Base-by-base conservation (phyloP, 495 filamentous ascomycete species). In the Chaetomidium leptoderma region DNA sequence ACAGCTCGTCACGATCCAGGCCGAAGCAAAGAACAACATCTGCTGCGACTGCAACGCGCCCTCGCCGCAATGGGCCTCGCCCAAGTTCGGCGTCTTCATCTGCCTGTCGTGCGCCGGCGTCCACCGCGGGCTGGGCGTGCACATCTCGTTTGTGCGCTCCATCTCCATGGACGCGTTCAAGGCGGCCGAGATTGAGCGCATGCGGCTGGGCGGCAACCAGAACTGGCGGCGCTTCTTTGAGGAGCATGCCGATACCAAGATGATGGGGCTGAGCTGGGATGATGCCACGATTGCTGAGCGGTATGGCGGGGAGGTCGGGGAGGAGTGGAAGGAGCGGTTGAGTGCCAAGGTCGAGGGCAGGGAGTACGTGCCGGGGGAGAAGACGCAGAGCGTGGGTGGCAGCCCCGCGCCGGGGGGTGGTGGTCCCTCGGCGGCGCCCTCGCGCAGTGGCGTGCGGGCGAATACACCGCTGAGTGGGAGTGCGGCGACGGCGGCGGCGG, bases 91-190 rank as follows among this genome's bases (percentile, higher is more conserved):
- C 57, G 88, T 95, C 72, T 98, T 98, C 74, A 96, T 97, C 76
- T 98, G 93, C 74, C 85, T 98, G 42, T 89, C 85, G 58, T 98
- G 93, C 76, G 93, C 93, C 47, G 93, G 93, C 60, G 89, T 91
- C 27, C 93, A 98, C 76, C 88, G 93, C 63, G 89, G 90, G 3
- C 82, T 98, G 16, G 93, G 93, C 51, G 93, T 98, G 27, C 93
- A 98, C 77, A 96, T 98, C 67, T 96, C 91, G 67, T 98, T 98
- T 75, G 90, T 98, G 53, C 87, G 93, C 60, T 89, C 84, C 58
- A 90, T 97, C 61, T 95, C 89, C 45, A 98, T 98, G 93, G 93
- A 98, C 78, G 88, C 89, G 56, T 97, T 98, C 77, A 98, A 98
- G 70, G 81, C 82, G 60, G 76, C 77, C 55, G 91, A 96, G 69